Percentiles rank a stretch among this genome's conserved stretches.
Conservation (phyloP, 768 basidiomycete species). For the Pulveroboletus sp. region DNA sequence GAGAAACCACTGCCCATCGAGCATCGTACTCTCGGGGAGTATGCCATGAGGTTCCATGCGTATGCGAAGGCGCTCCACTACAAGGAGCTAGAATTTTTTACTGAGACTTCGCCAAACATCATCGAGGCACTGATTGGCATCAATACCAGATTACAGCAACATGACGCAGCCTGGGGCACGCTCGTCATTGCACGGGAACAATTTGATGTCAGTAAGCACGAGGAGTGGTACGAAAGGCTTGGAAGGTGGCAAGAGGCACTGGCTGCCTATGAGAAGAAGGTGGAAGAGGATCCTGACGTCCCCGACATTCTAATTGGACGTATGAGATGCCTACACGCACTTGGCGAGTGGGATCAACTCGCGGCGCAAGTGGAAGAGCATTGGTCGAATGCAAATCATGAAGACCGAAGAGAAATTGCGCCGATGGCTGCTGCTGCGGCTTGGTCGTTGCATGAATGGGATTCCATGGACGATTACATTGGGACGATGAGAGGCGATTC, state of each 20-base stretch:
- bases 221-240: constrained; percentile 97
- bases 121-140: constrained; percentile 95
- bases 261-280: constrained; percentile 77
- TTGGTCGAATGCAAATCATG: constrained; percentile 80
- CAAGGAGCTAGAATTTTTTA: constrained; percentile 96
- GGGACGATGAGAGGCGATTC: constrained; percentile 90
- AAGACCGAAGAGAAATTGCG: constrained; percentile 87
- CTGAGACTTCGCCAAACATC: constrained; percentile 84
- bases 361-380: constrained; percentile 82
- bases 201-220: constrained; percentile 88
- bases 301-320: constrained; percentile 82
- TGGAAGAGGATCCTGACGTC: constrained; percentile 68
- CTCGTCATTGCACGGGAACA: constrained; percentile 86
- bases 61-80: constrained; percentile 98
- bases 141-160: constrained; percentile 94
- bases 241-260: constrained; percentile 96
- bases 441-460: constrained; percentile 97
- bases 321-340: constrained; percentile 94
- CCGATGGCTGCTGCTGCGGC: constrained; percentile 97
- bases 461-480: constrained; percentile 97
- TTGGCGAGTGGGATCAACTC: constrained; percentile 96
- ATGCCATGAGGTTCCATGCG: constrained; percentile 89
- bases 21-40: constrained; percentile 88
- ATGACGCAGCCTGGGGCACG: constrained; percentile 97
- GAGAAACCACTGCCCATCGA: constrained; percentile 95